A percentile compares a stretch with the other conserved stretches of the same genome.
These are phyloP conservation scores for Cytospora leucostoma DNA, from an alignment of 2,329 filamentous ascomycete species.

Conservation along the genomic window DNA sequence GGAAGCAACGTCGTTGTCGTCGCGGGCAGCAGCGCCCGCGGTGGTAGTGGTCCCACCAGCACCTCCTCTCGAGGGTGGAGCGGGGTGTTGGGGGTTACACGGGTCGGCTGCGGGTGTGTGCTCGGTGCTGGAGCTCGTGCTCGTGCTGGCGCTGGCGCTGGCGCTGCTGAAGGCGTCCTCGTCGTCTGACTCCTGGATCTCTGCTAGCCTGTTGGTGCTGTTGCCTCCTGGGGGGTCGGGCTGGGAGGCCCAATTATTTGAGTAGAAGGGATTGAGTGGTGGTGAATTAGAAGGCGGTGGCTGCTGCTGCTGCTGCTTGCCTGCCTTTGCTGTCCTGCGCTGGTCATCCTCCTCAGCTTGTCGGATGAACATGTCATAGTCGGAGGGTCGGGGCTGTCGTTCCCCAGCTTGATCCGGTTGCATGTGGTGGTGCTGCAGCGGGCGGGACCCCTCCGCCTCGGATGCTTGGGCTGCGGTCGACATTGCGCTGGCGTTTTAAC, in stretches of 20 bases:
- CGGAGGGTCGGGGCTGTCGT: constrained; percentile 1
- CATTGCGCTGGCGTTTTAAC: no score
- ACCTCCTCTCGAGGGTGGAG: no score
- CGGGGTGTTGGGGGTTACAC: no score
- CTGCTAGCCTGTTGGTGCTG: constrained; percentile 9
- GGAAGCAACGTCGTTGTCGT: constrained; percentile 2
- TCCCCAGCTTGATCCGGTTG: not conserved
- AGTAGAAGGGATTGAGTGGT: constrained; percentile 25
- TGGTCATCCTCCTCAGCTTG: constrained; percentile 21
- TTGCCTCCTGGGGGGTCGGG: not conserved
- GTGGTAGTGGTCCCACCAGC: no score
- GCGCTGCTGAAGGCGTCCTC: not conserved
- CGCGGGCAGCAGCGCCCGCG: not conserved
- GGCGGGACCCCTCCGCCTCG: not conserved
- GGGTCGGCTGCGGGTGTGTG: no score
- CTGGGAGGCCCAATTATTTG: constrained; percentile 9
- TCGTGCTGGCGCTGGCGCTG: not conserved
- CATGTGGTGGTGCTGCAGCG: not conserved
- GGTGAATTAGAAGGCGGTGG: not conserved
- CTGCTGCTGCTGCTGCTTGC: no score
- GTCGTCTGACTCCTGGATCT: constrained; percentile 17
- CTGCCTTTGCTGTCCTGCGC: not conserved
- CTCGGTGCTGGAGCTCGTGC: not conserved
- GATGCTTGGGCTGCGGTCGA: not conserved
- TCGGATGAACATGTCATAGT: constrained; percentile 22